A percentile compares a stretch with the other conserved stretches of the same genome.
phyloP scores from a whole-genome alignment of 768 basidiomycete species.

The Tylopilus vinaceipallidus region DNA sequence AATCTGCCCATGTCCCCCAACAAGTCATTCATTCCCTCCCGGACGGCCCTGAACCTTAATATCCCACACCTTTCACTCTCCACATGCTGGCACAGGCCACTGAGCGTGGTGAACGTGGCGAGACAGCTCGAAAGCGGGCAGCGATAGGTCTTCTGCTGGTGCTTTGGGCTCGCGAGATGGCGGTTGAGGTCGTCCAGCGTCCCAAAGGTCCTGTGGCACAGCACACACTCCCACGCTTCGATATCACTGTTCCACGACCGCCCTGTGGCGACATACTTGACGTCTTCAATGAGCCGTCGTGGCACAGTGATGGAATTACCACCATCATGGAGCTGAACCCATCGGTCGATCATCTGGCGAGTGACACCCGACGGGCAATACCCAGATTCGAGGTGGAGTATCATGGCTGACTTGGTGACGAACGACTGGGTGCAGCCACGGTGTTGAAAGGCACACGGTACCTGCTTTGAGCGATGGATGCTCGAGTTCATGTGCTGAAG shows the following conservation, averaged over 20 bases:
- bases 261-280: conserved; percentile 31
- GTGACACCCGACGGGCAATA: conserved; percentile 49
- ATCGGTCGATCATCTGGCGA: conserved; percentile 35
- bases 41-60: conserved; percentile 42
- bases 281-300: conserved; percentile 39
- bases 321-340: conserved; percentile 43
- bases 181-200: conserved; percentile 49
- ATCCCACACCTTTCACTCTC: conserved; percentile 64
- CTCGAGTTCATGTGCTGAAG: conserved; percentile 54
- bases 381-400: conserved; percentile 64
- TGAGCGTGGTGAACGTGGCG: conserved; percentile 47
- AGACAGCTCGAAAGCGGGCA: conserved; percentile 52
- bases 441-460: conserved; percentile 37
- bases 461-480: conserved; percentile 38
- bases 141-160: conserved; percentile 49
- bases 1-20: conserved; percentile 17
- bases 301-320: conserved; percentile 55
- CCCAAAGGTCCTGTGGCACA: conserved; percentile 49
- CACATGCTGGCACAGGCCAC: conserved; percentile 61
- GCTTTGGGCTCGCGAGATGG: conserved; percentile 63
- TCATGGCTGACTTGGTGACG: conserved; percentile 51
- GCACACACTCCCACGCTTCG: conserved; percentile 57
- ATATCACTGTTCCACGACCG: conserved; percentile 37
- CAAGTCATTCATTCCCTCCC: conserved; percentile 38
- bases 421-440: conserved; percentile 46